Evolutionary conservation across 2,329 filamentous ascomycete genomes (phyloP), one percentile per base, ranked within the genome.

Genomic region (Cercospora beticola): DNA sequence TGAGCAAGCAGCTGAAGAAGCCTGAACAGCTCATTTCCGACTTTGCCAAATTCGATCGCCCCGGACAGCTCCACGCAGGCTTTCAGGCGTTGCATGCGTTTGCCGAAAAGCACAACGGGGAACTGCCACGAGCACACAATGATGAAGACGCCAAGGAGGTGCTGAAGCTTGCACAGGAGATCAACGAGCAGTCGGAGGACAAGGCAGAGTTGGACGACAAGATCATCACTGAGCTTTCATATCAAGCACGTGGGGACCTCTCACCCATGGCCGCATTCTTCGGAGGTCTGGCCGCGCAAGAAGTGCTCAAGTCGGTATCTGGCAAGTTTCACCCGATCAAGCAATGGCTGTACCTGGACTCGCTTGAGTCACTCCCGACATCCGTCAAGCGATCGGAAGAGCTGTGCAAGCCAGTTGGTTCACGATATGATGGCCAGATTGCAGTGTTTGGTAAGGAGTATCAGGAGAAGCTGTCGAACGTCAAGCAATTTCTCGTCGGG

Each of bases 281-380:
- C 77, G 95, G 95, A 79, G 95, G 95, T 74, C 87, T 97, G 74
- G 88, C 92, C 28, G 95, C 95, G 1, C 95, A 99, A 79, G 95
- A 99, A 81, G 90, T 97, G 23, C 86, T 99, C 70, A 99, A 99
- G 82, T 93, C 94, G 18, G 92, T 99, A 6, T 99, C 95, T 63
- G 95, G 95, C 74, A 99, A 99, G 82, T 99, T 99, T 83, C 89
- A 93, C 76, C 95, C 95, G n/a, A 90, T 98, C 73, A 87, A 91
- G 74, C 95, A 99, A 80, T 98, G 92, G 89, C 86, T 99, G 79
- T 98, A 99, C 84, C 96, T 97, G 75, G 95, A 99, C 81, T 97
- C 95, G 1, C 84, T 99, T n/a, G 95, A 99, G 81, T 97, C 95
- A 9, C 86, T 99, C 2, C 94, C 95, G 1, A 86, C 89, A 1